These are phyloP conservation scores for Suillus clintonianus DNA, from an alignment of 768 basidiomycete genomes.

Conservation along the genomic window DNA sequence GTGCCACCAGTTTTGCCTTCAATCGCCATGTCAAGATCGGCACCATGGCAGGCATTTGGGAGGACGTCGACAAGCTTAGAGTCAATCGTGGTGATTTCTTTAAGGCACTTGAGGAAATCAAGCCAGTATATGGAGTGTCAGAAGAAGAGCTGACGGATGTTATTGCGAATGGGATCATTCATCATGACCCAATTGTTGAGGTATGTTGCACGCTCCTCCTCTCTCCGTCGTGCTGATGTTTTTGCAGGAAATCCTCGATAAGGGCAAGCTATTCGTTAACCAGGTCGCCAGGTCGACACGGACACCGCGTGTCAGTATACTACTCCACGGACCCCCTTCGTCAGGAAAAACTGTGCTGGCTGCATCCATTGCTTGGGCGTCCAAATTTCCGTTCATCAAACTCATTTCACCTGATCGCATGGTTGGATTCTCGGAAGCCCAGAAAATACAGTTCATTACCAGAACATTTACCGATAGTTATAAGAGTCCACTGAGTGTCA, in stretches of 20 bases:
- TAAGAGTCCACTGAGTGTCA: constrained; percentile 94
- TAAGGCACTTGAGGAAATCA: constrained; percentile 90
- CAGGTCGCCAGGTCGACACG: constrained; percentile 90
- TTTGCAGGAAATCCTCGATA: constrained; percentile 76
- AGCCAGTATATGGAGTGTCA: constrained; percentile 95
- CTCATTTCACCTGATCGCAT: constrained; percentile 94
- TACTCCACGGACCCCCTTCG: constrained; percentile 87
- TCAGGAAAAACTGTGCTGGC: constrained; percentile 95
- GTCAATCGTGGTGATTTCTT: constrained; percentile 87
- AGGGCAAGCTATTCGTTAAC: constrained; percentile 87
- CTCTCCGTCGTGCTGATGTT: constrained; percentile 6
- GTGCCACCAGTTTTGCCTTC: constrained; percentile 97
- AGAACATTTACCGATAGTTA: constrained; percentile 95
- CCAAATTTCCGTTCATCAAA: constrained; percentile 98
- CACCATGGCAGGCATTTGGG: constrained; percentile 94
- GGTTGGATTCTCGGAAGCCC: constrained; percentile 92
- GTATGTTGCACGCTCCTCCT: constrained; percentile 47
- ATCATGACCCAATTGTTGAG: constrained; percentile 73
- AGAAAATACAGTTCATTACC: constrained; percentile 88
- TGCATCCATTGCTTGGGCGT: constrained; percentile 89
- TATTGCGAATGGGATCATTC: constrained; percentile 96
- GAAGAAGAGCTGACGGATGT: constrained; percentile 94
- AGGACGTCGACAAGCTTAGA: constrained; percentile 91
- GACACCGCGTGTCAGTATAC: constrained; percentile 88
- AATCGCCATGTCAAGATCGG: constrained; percentile 97